phyloP scores from a whole-genome alignment of 169 alveolate species.

The Babesia ovis region DNA sequence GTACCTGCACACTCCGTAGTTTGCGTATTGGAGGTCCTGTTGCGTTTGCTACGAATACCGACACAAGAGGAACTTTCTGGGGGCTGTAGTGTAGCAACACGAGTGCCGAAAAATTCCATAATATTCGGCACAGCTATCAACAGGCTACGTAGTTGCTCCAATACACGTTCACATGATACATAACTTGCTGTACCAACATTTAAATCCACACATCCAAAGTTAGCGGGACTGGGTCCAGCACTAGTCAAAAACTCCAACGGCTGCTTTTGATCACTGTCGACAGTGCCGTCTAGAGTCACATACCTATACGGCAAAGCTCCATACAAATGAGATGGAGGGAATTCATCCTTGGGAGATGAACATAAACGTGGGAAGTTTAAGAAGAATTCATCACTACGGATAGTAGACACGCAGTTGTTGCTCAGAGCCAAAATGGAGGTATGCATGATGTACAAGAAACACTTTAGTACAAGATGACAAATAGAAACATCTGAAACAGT shows the following conservation, averaged over 20 bases:
- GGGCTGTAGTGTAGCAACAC: conserved; percentile 31
- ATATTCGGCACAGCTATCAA: conserved; percentile 72
- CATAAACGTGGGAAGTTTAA: conserved; percentile 11
- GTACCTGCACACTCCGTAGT: not conserved
- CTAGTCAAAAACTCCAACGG: not conserved
- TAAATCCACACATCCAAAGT: conserved; percentile 39
- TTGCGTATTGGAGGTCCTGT: not conserved
- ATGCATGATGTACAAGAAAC: conserved; percentile 69
- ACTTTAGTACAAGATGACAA: conserved; percentile 50
- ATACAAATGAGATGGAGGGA: conserved; percentile 38
- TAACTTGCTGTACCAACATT: conserved; percentile 56
- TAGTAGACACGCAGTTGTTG: conserved; percentile 38
- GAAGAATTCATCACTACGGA: conserved; percentile 45
- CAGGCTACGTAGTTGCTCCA: conserved; percentile 75
- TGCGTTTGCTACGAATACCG: conserved; percentile 22
- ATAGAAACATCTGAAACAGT: conserved; percentile 44
- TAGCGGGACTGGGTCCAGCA: conserved; percentile 33
- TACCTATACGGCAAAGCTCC: conserved; percentile 28
- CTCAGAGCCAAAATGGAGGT: conserved; percentile 66
- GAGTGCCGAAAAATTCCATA: conserved; percentile 51
- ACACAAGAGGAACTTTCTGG: conserved; percentile 13
- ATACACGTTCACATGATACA: conserved; percentile 72
- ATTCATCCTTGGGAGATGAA: conserved; percentile 3
- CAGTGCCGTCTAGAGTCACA: not conserved
- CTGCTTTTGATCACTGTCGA: conserved; percentile 2